A percentile compares a stretch with the other conserved stretches of the same genome.
phyloP scores from a whole-genome alignment of 2,329 filamentous ascomycete species.

The Claviceps sp. region DNA sequence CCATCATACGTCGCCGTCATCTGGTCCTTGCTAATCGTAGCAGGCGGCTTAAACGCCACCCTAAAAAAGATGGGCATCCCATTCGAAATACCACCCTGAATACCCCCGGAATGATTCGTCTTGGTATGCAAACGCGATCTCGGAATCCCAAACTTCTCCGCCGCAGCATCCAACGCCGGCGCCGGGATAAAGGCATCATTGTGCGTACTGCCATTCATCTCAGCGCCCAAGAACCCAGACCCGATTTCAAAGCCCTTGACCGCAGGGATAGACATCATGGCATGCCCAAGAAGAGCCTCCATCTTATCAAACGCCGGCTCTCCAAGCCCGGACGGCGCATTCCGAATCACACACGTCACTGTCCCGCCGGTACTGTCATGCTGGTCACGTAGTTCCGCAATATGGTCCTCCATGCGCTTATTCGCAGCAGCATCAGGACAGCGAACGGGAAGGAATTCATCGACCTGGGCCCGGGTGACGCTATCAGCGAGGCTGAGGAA shows the following conservation, averaged over 20 bases:
- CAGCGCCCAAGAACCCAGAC: slow-evolving; percentile 77
- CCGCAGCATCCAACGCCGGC: slow-evolving; percentile 31
- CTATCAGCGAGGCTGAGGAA: slow-evolving; percentile 63
- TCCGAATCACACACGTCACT: slow-evolving; percentile 85
- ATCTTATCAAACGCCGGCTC: slow-evolving; percentile 95
- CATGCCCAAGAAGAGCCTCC: slow-evolving; percentile 80
- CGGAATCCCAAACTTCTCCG: slow-evolving; percentile 30
- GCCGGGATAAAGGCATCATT: slow-evolving; percentile 52
- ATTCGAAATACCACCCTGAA: slow-evolving; percentile 92
- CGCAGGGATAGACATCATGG: slow-evolving; percentile 89
- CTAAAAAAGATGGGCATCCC: slow-evolving; percentile 90
- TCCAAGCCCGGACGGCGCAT: slow-evolving; percentile 71
- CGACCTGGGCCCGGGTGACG: slow-evolving; percentile 64
- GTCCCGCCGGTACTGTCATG: slow-evolving; percentile 89
- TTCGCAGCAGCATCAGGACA: slow-evolving; percentile 59
- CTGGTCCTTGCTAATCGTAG: slow-evolving; percentile 85
- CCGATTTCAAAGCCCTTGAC: slow-evolving; percentile 95
- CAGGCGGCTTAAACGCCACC: slow-evolving; percentile 87
- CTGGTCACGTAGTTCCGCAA: slow-evolving; percentile 63
- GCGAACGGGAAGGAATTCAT: slow-evolving; percentile 72
- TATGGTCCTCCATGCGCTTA: slow-evolving; percentile 62
- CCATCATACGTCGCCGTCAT: slow-evolving; percentile 69
- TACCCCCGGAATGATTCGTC: slow-evolving; percentile 90
- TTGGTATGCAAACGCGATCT: slow-evolving; percentile 62
- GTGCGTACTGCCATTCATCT: slow-evolving; percentile 77